Conservation (phyloP, 1,139 yeast genomes). For the Magnusiomyces suaveolens region DNA sequence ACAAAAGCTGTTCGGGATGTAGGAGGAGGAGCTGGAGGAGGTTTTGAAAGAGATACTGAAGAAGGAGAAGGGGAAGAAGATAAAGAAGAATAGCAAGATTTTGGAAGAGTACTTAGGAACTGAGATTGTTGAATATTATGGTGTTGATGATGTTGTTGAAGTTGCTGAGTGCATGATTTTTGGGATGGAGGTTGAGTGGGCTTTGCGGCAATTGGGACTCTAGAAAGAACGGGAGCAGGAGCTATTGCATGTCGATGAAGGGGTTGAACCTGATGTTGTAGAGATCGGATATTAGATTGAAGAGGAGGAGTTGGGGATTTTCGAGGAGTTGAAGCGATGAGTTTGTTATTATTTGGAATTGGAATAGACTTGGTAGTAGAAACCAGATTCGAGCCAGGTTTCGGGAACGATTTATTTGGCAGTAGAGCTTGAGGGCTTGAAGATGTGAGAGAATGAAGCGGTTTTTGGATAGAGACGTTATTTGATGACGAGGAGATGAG, state of each 20-base stretch:
- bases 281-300: not conserved
- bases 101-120: not conserved
- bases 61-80: not conserved
- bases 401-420: too few relatives aligned
- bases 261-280: not conserved
- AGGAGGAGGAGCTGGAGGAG: not conserved
- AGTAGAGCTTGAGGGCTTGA: too few relatives aligned
- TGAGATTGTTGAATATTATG: not conserved
- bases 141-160: not conserved
- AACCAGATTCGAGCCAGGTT: too few relatives aligned
- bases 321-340: not conserved
- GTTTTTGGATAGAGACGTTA: too few relatives aligned
- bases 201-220: slow-evolving; percentile 1
- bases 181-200: not conserved
- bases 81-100: not conserved
- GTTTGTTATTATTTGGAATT: too few relatives aligned
- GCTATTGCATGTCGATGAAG: not conserved
- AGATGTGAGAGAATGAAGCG: too few relatives aligned
- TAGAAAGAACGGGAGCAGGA: not conserved
- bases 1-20: not conserved
- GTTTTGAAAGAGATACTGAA: not conserved
- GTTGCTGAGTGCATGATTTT: not conserved
- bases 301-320: not conserved
- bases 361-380: too few relatives aligned
- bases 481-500: too few relatives aligned